Evolutionary conservation across 352 stramenopile genomes (phyloP).

Genomic region (Blastocystis sp.): DNA sequence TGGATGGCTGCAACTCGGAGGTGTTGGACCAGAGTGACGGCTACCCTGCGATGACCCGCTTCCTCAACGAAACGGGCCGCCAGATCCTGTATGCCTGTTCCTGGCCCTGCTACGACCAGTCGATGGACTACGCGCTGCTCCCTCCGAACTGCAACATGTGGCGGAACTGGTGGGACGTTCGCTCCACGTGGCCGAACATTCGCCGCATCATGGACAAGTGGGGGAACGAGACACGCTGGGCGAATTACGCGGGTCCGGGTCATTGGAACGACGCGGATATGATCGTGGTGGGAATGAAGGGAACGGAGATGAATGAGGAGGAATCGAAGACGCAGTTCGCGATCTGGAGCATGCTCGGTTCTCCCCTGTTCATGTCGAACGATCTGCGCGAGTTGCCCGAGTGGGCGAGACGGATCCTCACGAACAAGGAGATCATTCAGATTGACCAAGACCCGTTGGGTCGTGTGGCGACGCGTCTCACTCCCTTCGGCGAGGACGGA

Average conservation of each 20-base stretch:
- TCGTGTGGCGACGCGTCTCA: constrained; percentile 41
- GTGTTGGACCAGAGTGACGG: constrained; percentile 62
- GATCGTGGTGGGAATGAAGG: constrained; percentile 69
- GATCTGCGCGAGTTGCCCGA: constrained; percentile 71
- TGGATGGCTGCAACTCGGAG: constrained; percentile 73
- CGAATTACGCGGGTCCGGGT: constrained; percentile 68
- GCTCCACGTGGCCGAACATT: constrained; percentile 69
- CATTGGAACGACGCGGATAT: constrained; percentile 72
- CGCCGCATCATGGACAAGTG: constrained; percentile 72
- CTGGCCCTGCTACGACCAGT: constrained; percentile 70
- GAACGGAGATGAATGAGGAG: neutral
- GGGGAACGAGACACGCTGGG: constrained; percentile 60
- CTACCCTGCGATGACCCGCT: constrained; percentile 69
- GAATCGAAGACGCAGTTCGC: constrained; percentile 71
- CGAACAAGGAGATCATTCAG: constrained; percentile 73
- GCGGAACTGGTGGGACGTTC: constrained; percentile 72
- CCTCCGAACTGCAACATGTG: constrained; percentile 72
- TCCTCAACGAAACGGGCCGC: constrained; percentile 70
- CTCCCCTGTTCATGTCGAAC: constrained; percentile 72
- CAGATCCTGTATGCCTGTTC: constrained; percentile 72
- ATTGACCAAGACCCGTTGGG: constrained; percentile 72
- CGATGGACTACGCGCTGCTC: constrained; percentile 63
- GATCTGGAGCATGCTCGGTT: constrained; percentile 72
- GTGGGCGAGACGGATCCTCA: constrained; percentile 70
- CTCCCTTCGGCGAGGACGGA: neutral